Percentiles rank a stretch among this genome's conserved stretches.
Conservation (phyloP, 352 stramenopile genomes). For the Phytophthora syringae region DNA sequence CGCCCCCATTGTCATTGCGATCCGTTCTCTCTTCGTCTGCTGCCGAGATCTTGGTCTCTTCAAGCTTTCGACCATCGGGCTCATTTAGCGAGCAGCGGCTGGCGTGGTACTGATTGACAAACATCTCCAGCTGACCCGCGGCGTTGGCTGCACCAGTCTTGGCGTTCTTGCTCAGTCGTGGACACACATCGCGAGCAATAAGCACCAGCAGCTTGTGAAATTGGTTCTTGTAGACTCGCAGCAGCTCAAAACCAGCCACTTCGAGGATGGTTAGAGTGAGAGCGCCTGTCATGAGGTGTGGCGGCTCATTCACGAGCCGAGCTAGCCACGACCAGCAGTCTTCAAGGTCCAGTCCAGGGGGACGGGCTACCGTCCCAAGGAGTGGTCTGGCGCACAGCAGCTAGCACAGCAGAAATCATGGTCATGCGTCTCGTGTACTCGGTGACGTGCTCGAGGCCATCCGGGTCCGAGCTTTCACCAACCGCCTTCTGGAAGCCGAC, state of each 20-base stretch:
- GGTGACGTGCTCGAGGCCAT: constrained; percentile 75
- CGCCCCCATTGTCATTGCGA: constrained; percentile 32
- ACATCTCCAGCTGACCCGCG: constrained; percentile 73
- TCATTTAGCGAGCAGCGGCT: constrained; percentile 64
- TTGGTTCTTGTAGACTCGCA: constrained; percentile 70
- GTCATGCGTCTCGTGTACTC: constrained; percentile 85
- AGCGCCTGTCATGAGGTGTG: constrained; percentile 73
- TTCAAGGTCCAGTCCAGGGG: constrained; percentile 58
- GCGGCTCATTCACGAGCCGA: constrained; percentile 70
- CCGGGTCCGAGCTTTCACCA: constrained; percentile 59
- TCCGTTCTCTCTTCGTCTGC: constrained; percentile 78
- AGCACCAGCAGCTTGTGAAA: constrained; percentile 83
- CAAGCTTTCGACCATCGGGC: constrained; percentile 65
- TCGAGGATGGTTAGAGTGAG: constrained; percentile 80
- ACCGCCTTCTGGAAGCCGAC: constrained; percentile 74
- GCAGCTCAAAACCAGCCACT: constrained; percentile 75
- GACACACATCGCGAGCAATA: constrained; percentile 69
- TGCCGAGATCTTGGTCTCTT: constrained; percentile 72
- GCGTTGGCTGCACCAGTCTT: constrained; percentile 81
- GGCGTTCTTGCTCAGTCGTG: constrained; percentile 71
- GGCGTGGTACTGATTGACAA: constrained; percentile 73
- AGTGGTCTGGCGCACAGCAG: constrained; percentile 72
- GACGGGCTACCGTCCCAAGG: constrained; percentile 65
- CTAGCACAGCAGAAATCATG: constrained; percentile 74
- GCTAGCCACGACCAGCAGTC: constrained; percentile 82